phyloP scores from a whole-genome alignment of 1,284 basidiomycete genomes.

The Heterobasidion occidentale region DNA sequence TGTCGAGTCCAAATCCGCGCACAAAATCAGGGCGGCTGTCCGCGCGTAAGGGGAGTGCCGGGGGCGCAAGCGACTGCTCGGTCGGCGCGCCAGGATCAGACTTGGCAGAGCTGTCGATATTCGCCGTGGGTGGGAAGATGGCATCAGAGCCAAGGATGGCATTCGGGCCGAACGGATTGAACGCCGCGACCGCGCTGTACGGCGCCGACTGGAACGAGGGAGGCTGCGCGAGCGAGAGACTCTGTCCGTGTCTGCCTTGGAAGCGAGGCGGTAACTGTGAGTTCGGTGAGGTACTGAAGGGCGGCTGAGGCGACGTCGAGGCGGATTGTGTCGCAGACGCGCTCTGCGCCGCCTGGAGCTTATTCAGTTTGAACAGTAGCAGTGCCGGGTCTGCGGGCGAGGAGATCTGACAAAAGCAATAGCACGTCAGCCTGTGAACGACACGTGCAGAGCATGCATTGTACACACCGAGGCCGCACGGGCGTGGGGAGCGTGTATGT shows the following conservation, averaged over 20 bases:
- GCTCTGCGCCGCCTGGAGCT: conserved; percentile 66
- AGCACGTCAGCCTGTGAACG: neutral
- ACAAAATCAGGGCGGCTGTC: conserved; percentile 62
- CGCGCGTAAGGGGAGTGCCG: conserved; percentile 31
- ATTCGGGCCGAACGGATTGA: conserved; percentile 56
- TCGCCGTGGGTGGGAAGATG: conserved; percentile 10
- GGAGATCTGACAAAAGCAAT: conserved; percentile 49
- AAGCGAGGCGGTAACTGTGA: conserved; percentile 29
- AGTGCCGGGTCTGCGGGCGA: conserved; percentile 77
- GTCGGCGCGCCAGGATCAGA: conserved; percentile 35
- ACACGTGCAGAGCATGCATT: conserved; percentile 14
- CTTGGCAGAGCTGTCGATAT: conserved; percentile 10
- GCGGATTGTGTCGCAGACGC: conserved; percentile 46
- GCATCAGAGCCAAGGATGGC: conserved; percentile 46
- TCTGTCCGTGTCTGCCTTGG: conserved; percentile 59
- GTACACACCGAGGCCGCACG: conserved; percentile 68
- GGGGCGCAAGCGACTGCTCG: conserved; percentile 37
- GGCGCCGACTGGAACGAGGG: conserved; percentile 28
- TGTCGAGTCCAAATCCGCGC: conserved; percentile 71
- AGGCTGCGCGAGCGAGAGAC: conserved; percentile 55
- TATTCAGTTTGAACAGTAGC: conserved; percentile 73
- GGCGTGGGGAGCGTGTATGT: conserved; percentile 64
- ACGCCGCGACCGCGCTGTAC: conserved; percentile 32
- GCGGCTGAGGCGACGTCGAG: conserved; percentile 54
- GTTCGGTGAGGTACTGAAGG: conserved; percentile 2